These are phyloP conservation scores for Heterobasidion parviporum DNA, from an alignment of 1,284 basidiomycete species.

Conservation along the genomic window DNA sequence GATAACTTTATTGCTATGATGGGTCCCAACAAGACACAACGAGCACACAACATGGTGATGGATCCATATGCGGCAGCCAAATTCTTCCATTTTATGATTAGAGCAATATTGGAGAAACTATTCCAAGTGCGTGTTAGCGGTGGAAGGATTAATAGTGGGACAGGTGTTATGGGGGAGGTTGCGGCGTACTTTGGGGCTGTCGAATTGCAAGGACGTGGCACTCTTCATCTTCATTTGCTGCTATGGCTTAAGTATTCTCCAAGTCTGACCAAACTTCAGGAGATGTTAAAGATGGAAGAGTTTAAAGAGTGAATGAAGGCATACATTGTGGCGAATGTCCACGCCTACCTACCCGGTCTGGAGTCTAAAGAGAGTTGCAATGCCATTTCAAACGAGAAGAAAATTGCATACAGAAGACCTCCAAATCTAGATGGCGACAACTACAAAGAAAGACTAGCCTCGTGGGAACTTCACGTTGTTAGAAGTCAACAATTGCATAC, in stretches of 20 bases:
- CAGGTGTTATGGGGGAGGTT: conserved; percentile 17
- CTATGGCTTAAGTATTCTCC: conserved; percentile 10
- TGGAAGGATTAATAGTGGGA: conserved; percentile 6
- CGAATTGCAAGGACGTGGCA: conserved; percentile 21
- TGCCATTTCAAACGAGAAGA: neutral
- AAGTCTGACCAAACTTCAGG: neutral
- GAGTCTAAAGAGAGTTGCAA: neutral
- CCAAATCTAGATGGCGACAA: neutral
- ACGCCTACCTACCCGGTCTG: neutral
- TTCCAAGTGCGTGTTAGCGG: conserved; percentile 22
- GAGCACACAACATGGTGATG: conserved; percentile 22
- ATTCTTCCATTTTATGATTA: conserved; percentile 31
- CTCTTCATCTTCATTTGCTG: conserved; percentile 21
- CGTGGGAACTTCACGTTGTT: conserved; percentile 8
- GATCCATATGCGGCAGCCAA: conserved; percentile 30
- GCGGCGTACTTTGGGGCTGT: conserved; percentile 21
- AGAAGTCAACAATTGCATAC: conserved; percentile 23
- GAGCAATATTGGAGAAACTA: conserved; percentile 20
- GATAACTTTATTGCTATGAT: conserved; percentile 20
- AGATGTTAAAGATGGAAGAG: neutral
- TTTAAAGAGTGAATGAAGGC: neutral
- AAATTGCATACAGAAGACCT: neutral
- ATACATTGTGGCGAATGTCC: neutral
- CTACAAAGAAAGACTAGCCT: neutral
- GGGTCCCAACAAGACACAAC: conserved; percentile 19